Evolutionary conservation across 208 protist genomes (phyloP).

Genomic region (Porcisia hertigi): DNA sequence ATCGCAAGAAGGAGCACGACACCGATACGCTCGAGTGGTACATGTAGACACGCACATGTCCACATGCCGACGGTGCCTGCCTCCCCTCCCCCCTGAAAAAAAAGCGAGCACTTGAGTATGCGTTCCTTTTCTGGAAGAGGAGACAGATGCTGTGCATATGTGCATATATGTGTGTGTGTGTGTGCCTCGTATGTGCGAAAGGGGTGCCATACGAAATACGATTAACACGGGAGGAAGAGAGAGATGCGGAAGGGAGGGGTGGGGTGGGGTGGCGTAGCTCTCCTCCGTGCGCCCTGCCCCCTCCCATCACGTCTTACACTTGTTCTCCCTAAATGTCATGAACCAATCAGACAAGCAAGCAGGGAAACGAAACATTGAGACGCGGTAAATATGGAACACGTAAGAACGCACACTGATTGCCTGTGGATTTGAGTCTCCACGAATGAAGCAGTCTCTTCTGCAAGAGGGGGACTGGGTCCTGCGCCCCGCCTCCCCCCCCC

Average conservation of each 20-base stretch:
- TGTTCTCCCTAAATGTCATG: background rate
- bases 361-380: no score
- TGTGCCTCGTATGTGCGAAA: background rate
- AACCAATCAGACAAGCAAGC: background rate
- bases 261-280: background rate
- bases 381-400: background rate
- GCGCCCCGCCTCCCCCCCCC: no score
- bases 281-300: background rate
- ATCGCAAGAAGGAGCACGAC: conserved; percentile 93
- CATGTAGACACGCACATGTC: conserved; percentile 36
- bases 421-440: no score
- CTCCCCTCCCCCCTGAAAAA: background rate
- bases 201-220: background rate
- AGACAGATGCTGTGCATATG: background rate
- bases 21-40: conserved; percentile 91
- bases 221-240: background rate
- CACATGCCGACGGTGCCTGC: background rate
- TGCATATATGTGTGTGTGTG: background rate
- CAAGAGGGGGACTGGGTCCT: background rate
- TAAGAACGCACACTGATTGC: background rate
- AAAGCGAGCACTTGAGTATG: background rate
- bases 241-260: background rate
- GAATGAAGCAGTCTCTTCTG: background rate
- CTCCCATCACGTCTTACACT: background rate
- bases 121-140: background rate